Evolutionary conservation across 2,329 filamentous ascomycete genomes (phyloP), one percentile per base, ranked within the genome.

Genomic region (Botryotinia calthae): DNA sequence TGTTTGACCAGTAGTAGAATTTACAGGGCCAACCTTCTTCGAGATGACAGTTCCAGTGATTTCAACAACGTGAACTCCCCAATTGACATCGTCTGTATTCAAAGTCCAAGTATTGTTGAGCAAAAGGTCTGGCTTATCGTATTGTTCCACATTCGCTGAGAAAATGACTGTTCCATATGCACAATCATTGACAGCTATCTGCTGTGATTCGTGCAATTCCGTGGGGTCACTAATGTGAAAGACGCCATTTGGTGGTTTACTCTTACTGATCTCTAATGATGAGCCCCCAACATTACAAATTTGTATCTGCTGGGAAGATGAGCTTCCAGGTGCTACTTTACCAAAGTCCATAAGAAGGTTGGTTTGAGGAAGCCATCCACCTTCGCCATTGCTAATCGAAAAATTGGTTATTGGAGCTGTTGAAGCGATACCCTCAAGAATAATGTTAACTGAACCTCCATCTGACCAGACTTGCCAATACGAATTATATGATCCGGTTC

Each of bases 61-160:
- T 34, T 78, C 69, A 37, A 82, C 76, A 14, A 78, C 75, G 64
- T 82, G 81, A 18, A 81, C 75, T 5, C 82, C 82, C 75, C 81
- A 83, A 31, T 62, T 79, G 14, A 80, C 75, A 73, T 83, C 82
- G 71, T 82, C 80, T 3, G 79, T 79, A 72, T 83, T 83, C 66
- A 83, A 76, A 25, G 80, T 82, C 82, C 82, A 83, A 18, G 76
- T 73, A 31, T 78, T 77, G 42, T 76, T 77, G 14, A 77, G 71
- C 12, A 74, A 56, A 18, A 77, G 77, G 14, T 76, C 71, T 12
- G 73, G 75, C 10, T 73, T 61, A 68, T 81, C 79, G 16, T 76
- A 76, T 28, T 76, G 74, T 69, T 78, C 75, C 10, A 77, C 76
- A 5, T 75, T 75, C 2, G 80, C 71, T 8, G 74, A 74, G 44